Base-by-base conservation (phyloP, 2,329 filamentous ascomycete species). In the Aspergillus sp. region DNA sequence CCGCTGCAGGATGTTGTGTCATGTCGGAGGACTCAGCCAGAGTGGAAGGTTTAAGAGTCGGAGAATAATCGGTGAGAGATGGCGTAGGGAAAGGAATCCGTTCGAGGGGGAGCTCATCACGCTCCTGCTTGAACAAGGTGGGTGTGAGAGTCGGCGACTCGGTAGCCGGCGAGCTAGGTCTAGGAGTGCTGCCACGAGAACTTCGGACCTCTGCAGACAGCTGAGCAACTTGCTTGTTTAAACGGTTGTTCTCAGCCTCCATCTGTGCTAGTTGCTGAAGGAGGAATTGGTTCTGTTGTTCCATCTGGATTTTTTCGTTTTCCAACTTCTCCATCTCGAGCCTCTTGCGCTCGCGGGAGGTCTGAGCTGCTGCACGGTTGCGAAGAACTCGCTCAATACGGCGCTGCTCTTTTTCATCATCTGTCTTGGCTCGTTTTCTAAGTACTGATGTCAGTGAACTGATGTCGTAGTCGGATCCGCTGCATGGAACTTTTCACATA, bases 1-100 rank as follows among this genome's bases (percentile, higher is more conserved):
- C 85, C 90, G 81, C 93, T 79, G 93, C 93, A 97, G 93, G 90
- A 95, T 94, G 90, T 96, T 96, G 93, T 96, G 90, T 93, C 93
- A 82, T 75, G 80, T 94, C 88, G 82, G 87, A 79, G 73, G 85
- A 79, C 74, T 73, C 67, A 67, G 69, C 68, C 64, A 70, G 66
- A 65, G 62, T 65, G 54, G 64, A 64, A 55, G 65, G 62, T 53
- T 65, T 64, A 46, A 65, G 56, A 43, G 59, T 68, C 32, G 67
- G 64, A 19, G 66, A 67, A 58, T 63, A 66, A 46, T 66, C 64
- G 55, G 59, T 58, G 33, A 62, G 46, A 42, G 66, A 65, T 5
- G 65, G 65, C 34, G 65, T 64, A 0, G 62, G 65, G 50, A 68
- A 67, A 7, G 65, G 64, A 33, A 70, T 65, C 9, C 65, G 62